phyloP scores from a whole-genome alignment of 768 basidiomycete genomes.

The Piloderma croceum region DNA sequence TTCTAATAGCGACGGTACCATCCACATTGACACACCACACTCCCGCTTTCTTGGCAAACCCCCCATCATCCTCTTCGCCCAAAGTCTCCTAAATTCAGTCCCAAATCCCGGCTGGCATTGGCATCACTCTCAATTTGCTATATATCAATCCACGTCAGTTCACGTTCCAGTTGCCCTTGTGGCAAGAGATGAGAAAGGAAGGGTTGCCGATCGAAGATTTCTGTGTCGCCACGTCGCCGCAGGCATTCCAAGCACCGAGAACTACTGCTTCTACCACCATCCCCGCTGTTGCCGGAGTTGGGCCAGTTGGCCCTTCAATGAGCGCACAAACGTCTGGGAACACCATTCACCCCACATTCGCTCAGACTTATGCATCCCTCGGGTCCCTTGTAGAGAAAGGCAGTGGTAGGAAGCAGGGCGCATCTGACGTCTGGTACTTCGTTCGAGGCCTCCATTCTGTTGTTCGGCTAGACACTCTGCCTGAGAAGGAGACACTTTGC shows the following conservation, averaged over 20 bases:
- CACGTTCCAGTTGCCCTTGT: constrained; percentile 93
- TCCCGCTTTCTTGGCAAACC: constrained; percentile 94
- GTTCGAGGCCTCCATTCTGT: too few species aligned
- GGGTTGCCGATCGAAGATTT: constrained; percentile 98
- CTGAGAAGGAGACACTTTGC: neutral
- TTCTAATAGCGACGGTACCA: constrained; percentile 76
- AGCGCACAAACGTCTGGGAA: too few species aligned
- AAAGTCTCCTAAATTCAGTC: constrained; percentile 92
- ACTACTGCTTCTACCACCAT: too few species aligned
- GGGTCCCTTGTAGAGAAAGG: too few species aligned
- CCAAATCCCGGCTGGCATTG: constrained; percentile 81
- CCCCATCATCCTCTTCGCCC: constrained; percentile 88
- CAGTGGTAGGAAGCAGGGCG: too few species aligned
- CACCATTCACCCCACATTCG: too few species aligned
- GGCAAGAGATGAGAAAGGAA: constrained; percentile 96
- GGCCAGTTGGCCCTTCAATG: too few species aligned
- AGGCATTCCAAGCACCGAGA: constrained; percentile 94
- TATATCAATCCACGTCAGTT: constrained; percentile 99
- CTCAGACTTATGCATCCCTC: too few species aligned
- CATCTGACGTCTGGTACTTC: too few species aligned
- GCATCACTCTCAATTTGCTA: constrained; percentile 88
- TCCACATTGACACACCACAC: constrained; percentile 94
- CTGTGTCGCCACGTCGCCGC: constrained; percentile 98
- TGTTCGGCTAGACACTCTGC: too few species aligned
- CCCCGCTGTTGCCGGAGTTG: too few species aligned